phyloP scores from a whole-genome alignment of 2,329 filamentous ascomycete species.

The Xylaria sp. region DNA sequence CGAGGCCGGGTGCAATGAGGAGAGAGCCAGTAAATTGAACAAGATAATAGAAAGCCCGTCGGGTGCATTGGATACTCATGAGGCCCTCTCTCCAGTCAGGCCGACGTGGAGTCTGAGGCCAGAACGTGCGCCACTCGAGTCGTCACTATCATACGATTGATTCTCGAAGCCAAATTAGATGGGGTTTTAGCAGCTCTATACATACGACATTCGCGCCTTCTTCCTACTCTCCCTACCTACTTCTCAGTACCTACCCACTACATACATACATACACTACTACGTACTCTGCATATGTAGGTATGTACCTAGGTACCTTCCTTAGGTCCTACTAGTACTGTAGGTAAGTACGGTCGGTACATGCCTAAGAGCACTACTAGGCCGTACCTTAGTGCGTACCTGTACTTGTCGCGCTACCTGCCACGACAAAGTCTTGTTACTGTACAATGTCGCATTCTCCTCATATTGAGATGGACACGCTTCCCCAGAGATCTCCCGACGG shows the following conservation, averaged over 20 bases:
- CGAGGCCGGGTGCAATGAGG: neutral
- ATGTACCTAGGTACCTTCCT: too few species aligned
- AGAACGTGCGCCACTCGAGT: constrained; percentile 28
- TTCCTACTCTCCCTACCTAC: neutral
- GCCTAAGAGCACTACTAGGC: neutral
- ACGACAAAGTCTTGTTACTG: neutral
- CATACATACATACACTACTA: too few species aligned
- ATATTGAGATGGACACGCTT: constrained; percentile 22
- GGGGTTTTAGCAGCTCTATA: constrained; percentile 6
- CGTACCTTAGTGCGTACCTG: constrained; percentile 4
- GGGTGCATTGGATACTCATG: constrained; percentile 1
- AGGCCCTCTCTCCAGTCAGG: constrained; percentile 20
- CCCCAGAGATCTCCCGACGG: constrained; percentile 31
- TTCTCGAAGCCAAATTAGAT: constrained; percentile 16
- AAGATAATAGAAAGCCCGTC: neutral
- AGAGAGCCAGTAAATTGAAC: neutral
- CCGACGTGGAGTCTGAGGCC: constrained; percentile 30
- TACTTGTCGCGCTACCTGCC: neutral
- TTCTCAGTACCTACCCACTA: too few species aligned
- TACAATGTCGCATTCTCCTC: constrained; percentile 2
- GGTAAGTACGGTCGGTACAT: too few species aligned
- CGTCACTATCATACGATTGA: constrained; percentile 37
- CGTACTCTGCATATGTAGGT: too few species aligned
- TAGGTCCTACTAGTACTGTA: too few species aligned
- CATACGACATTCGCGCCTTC: constrained; percentile 1